Percentiles rank a stretch among this genome's conserved stretches.
Conservation (phyloP, 2,329 filamentous ascomycete species). For the Botryotinia narcissicola region DNA sequence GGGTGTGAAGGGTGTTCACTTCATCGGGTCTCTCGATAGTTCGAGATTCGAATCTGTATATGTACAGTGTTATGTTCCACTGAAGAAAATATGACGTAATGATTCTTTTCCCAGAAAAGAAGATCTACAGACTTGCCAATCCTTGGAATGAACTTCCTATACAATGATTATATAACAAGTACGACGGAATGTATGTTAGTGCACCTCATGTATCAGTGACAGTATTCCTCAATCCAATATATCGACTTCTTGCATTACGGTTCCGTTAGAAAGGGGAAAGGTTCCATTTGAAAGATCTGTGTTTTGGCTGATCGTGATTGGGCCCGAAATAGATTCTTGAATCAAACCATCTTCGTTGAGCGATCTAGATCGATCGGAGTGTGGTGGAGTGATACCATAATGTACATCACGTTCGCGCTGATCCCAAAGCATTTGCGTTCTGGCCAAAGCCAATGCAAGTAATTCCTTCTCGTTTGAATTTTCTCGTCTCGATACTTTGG, state of each 20-base stretch:
- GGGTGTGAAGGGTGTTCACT: not conserved
- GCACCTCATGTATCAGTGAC: not conserved
- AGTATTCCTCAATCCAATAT: not conserved
- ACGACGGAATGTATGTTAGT: not conserved
- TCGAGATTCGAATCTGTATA: not conserved
- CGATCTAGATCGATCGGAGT: conserved; percentile 35
- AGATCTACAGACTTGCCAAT: not conserved
- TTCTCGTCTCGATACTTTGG: conserved; percentile 52
- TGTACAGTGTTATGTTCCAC: not conserved
- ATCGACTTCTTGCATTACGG: not conserved
- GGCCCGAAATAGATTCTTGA: conserved; percentile 10
- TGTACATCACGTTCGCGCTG: conserved; percentile 43
- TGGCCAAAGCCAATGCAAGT: conserved; percentile 51
- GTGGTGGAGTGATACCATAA: conserved; percentile 37
- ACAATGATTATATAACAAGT: conserved; percentile 3
- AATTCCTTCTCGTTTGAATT: conserved; percentile 58
- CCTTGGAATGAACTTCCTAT: not conserved
- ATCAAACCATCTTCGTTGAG: conserved; percentile 25
- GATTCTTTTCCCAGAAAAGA: not conserved
- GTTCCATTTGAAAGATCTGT: conserved; percentile 7
- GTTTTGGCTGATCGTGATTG: not conserved
- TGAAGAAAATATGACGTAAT: not conserved
- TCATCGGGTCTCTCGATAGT: not conserved
- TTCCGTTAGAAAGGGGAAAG: conserved; percentile 1
- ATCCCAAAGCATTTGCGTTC: conserved; percentile 53